Conservation (phyloP, 2,329 filamentous ascomycete species). For the Xylaria sp. region DNA sequence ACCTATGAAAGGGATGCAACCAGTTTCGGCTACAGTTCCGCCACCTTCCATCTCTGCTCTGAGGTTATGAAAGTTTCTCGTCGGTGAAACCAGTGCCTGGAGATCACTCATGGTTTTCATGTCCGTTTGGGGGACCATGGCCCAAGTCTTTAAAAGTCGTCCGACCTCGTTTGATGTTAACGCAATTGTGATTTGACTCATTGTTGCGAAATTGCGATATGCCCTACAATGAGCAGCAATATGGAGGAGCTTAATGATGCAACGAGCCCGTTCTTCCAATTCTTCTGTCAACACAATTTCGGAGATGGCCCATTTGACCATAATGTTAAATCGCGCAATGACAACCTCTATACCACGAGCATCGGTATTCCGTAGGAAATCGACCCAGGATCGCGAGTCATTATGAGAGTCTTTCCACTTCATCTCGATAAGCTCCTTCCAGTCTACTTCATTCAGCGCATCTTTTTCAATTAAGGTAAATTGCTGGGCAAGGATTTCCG, state of each 20-base stretch:
- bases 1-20: conserved; percentile 86
- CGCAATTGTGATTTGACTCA: conserved; percentile 82
- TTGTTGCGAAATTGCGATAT: conserved; percentile 84
- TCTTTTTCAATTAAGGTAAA: conserved; percentile 89
- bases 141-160: conserved; percentile 76
- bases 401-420: conserved; percentile 78
- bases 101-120: conserved; percentile 73
- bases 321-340: conserved; percentile 86
- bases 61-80: conserved; percentile 80
- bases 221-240: conserved; percentile 79
- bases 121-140: conserved; percentile 72
- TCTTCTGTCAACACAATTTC: conserved; percentile 80
- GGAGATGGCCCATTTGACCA: conserved; percentile 87
- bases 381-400: conserved; percentile 80
- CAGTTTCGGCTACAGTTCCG: conserved; percentile 65
- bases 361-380: conserved; percentile 77
- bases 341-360: conserved; percentile 83
- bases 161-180: conserved; percentile 78
- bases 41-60: conserved; percentile 81
- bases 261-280: conserved; percentile 76
- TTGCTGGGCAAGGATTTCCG: conserved; percentile 80
- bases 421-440: conserved; percentile 87
- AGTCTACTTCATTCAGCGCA: conserved; percentile 85
- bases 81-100: conserved; percentile 78
- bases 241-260: conserved; percentile 84